phyloP scores from a whole-genome alignment of 2,329 filamentous ascomycete genomes.

The Parascedosporium putredinis region DNA sequence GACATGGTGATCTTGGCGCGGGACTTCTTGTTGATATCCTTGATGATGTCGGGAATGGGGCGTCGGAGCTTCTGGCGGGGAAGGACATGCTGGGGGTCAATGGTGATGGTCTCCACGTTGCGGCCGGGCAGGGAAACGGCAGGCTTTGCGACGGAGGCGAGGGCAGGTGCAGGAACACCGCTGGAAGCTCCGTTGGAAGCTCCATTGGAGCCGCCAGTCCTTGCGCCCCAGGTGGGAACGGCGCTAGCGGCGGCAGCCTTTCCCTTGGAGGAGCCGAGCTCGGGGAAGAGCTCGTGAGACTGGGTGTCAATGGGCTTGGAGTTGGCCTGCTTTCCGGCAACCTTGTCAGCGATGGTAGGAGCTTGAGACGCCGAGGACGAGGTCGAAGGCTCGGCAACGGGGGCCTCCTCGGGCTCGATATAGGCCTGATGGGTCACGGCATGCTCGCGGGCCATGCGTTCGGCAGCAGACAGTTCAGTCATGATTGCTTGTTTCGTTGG shows the following conservation, averaged over 20 bases:
- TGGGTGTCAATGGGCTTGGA: slow-evolving; percentile 59
- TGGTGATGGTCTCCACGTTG: slow-evolving; percentile 63
- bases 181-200: slow-evolving; percentile 41
- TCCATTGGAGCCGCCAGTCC: slow-evolving; percentile 40
- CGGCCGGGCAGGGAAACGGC: slow-evolving; percentile 72
- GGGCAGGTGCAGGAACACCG: slow-evolving; percentile 12
- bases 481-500: slow-evolving; percentile 20
- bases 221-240: slow-evolving; percentile 68
- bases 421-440: slow-evolving; percentile 48
- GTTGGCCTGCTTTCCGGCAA: slow-evolving; percentile 59
- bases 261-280: slow-evolving; percentile 60
- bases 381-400: slow-evolving; percentile 36
- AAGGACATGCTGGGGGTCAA: slow-evolving; percentile 67
- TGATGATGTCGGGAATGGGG: slow-evolving; percentile 73
- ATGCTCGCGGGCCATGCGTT: slow-evolving; percentile 57
- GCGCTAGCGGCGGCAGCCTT: slow-evolving; percentile 55
- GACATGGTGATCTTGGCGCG: slow-evolving; percentile 76
- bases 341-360: slow-evolving; percentile 47
- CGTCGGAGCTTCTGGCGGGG: slow-evolving; percentile 71
- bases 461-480: slow-evolving; percentile 26
- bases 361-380: slow-evolving; percentile 36
- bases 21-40: slow-evolving; percentile 86
- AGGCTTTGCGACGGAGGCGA: slow-evolving; percentile 27
- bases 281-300: slow-evolving; percentile 89
- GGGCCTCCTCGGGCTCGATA: slow-evolving; percentile 65